phyloP scores from a whole-genome alignment of 148 eudicot genomes.

The Chenopodium quinoa region DNA sequence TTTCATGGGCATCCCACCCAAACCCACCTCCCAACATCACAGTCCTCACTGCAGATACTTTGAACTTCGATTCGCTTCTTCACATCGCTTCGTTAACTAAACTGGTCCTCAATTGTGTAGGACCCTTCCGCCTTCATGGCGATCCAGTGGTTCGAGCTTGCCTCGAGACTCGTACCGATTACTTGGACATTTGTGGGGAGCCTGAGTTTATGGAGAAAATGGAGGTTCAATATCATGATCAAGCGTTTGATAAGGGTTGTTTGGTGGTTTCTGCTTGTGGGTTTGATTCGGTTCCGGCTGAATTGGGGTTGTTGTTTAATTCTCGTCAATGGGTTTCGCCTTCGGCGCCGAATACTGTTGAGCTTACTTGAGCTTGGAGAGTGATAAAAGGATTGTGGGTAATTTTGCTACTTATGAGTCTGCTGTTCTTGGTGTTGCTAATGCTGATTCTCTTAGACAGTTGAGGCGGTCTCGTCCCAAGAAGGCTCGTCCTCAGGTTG shows the following conservation, averaged over 20 bases:
- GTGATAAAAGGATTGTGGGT: constrained; percentile 64
- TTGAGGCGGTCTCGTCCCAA: constrained; percentile 61
- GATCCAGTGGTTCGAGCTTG: constrained; percentile 65
- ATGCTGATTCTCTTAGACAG: constrained; percentile 46
- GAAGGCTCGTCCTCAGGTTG: constrained; percentile 57
- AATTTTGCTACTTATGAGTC: constrained; percentile 78
- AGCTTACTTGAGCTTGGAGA: constrained; percentile 77
- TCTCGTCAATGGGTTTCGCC: constrained; percentile 50
- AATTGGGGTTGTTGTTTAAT: constrained; percentile 63
- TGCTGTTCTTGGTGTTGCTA: constrained; percentile 85
- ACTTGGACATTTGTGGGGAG: constrained; percentile 79
- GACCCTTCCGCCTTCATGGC: constrained; percentile 71
- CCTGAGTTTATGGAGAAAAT: constrained; percentile 88
- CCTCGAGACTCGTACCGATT: constrained; percentile 60
- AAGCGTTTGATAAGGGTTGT: constrained; percentile 52
- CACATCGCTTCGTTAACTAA: constrained; percentile 41
- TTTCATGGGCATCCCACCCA: constrained; percentile 62
- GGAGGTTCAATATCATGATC: constrained; percentile 50
- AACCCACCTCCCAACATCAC: constrained; percentile 46
- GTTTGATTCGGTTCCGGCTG: constrained; percentile 89
- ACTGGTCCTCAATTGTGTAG: constrained; percentile 76
- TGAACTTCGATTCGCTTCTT: constrained; percentile 45
- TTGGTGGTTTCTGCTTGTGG: constrained; percentile 85
- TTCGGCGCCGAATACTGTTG: constrained; percentile 43
- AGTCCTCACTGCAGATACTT: constrained; percentile 53